These are phyloP conservation scores for Vitis hybrid DNA, from an alignment of 177 flowering plant species.

Conservation along the genomic window DNA sequence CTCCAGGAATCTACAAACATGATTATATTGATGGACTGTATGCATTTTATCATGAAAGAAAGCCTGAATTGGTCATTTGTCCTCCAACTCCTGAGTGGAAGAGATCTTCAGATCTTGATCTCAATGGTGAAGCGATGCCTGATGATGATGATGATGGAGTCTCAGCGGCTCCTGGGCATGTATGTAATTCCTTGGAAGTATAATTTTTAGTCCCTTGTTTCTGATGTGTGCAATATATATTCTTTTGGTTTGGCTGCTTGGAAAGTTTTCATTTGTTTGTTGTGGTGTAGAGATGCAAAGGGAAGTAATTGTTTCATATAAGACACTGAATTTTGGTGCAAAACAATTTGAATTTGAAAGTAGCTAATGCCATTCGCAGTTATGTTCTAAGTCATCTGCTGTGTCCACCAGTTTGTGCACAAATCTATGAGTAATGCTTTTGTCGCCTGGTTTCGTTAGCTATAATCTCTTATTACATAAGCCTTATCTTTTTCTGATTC, in stretches of 20 bases:
- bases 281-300: background rate
- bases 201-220: background rate
- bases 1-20: constrained; percentile 93
- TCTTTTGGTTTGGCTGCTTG: background rate
- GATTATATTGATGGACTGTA: constrained; percentile 90
- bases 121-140: constrained; percentile 87
- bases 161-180: constrained; percentile 46
- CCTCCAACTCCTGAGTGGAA: constrained; percentile 99
- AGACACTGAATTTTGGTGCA: background rate
- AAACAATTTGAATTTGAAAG: background rate
- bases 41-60: constrained; percentile 84
- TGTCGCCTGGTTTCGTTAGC: too few relatives aligned
- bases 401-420: too few relatives aligned
- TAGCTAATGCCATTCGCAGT: background rate
- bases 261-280: background rate
- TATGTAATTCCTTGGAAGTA: constrained; percentile 26
- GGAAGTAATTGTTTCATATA: constrained; percentile 1
- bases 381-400: too few relatives aligned
- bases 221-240: background rate
- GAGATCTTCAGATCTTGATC: constrained; percentile 84
- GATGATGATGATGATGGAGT: constrained; percentile 92
- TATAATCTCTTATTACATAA: too few relatives aligned
- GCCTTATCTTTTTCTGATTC: too few relatives aligned
- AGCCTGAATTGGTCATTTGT: constrained; percentile 64
- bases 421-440: too few relatives aligned